phyloP scores from a whole-genome alignment of 345 rosid genomes.

The Syzygium oleosum region DNA sequence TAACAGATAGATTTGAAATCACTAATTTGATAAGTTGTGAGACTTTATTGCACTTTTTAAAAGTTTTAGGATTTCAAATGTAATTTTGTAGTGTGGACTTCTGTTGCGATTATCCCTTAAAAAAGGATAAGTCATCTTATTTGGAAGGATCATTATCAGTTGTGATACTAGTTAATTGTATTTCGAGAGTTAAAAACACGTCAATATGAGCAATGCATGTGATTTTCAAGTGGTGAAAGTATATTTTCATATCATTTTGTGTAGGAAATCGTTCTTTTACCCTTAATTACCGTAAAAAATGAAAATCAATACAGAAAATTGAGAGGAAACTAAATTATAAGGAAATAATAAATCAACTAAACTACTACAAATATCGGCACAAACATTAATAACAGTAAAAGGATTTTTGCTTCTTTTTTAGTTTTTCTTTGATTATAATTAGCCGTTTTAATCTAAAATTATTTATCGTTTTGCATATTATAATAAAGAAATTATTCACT shows the following conservation, averaged over 20 bases:
- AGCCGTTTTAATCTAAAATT: not conserved
- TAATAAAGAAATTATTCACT: not conserved
- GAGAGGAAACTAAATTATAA: not conserved
- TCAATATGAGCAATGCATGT: not conserved
- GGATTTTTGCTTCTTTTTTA: not conserved
- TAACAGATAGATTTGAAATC: not conserved
- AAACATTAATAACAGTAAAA: not conserved
- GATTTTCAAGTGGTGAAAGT: not conserved
- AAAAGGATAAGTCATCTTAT: not conserved
- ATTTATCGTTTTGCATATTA: not conserved
- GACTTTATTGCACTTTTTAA: accelerated
- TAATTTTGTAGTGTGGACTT: not conserved
- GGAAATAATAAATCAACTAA: not conserved
- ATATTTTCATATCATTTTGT: not conserved
- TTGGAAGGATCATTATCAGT: not conserved
- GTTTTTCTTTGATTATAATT: not conserved
- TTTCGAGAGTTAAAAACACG: not conserved
- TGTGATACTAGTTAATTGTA: not conserved
- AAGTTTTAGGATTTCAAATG: not conserved
- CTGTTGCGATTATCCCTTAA: accelerated
- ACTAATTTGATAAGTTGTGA: accelerated
- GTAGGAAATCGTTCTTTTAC: not conserved
- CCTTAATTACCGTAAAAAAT: not conserved
- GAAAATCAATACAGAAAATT: not conserved
- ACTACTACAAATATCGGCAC: not conserved